Evolutionary conservation across 164 flowering plant genomes (phyloP).

Genomic region (Protea cynaroides): DNA sequence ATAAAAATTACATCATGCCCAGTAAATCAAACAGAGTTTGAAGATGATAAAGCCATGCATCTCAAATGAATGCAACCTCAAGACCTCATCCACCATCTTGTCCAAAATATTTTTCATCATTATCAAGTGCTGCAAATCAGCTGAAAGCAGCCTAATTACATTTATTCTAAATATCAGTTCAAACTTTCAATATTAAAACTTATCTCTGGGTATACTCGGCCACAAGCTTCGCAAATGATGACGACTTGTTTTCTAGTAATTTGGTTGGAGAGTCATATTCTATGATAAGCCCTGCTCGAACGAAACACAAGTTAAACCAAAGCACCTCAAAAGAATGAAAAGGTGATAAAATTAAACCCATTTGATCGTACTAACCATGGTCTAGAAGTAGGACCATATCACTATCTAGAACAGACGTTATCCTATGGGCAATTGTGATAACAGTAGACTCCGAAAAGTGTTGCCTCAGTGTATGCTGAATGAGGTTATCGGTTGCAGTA

Average conservation of each 20-base stretch:
- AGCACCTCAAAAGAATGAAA: neutral
- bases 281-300: conserved; percentile 44
- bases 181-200: conserved; percentile 28
- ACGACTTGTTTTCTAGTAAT: conserved; percentile 55
- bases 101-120: too few relatives aligned
- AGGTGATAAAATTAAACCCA: neutral
- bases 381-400: conserved; percentile 71
- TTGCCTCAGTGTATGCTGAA: conserved; percentile 60
- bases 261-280: conserved; percentile 60
- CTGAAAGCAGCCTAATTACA: too few relatives aligned
- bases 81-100: too few relatives aligned
- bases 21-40: too few relatives aligned
- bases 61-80: too few relatives aligned
- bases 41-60: too few relatives aligned
- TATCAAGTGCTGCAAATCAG: too few relatives aligned
- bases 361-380: conserved; percentile 39
- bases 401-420: conserved; percentile 68
- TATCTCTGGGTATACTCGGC: conserved; percentile 58
- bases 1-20: too few relatives aligned
- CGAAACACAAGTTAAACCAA: neutral
- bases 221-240: conserved; percentile 65
- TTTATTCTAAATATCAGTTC: too few relatives aligned
- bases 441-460: conserved; percentile 62
- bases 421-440: conserved; percentile 72
- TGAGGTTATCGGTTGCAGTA: conserved; percentile 74